A percentile compares a stretch with the other conserved stretches of the same genome.
Evolutionary conservation across 495 filamentous ascomycete species (phyloP).

Genomic region (Neurospora africana): DNA sequence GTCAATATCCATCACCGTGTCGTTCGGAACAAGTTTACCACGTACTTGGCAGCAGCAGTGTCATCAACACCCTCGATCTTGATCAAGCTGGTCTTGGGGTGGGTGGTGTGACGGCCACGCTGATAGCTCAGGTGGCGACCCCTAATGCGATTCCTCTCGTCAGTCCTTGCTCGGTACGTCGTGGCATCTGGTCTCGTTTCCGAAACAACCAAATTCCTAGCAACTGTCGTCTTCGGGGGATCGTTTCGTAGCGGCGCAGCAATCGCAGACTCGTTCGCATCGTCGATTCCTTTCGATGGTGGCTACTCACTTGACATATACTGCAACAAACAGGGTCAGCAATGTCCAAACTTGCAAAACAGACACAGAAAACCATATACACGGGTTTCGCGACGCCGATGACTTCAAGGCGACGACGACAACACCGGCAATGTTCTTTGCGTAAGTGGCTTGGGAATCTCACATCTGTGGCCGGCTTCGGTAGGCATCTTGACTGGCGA

Average conservation of each 20-base stretch:
- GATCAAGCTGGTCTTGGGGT: conserved; percentile 78
- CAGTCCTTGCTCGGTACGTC: conserved; percentile 16
- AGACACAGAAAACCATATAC: background rate
- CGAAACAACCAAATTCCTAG: background rate
- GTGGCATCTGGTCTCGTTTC: conserved; percentile 17
- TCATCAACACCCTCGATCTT: conserved; percentile 95
- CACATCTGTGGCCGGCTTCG: conserved; percentile 75
- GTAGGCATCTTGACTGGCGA: conserved; percentile 62
- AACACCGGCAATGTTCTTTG: background rate
- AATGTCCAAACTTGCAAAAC: conserved; percentile 1
- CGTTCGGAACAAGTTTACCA: conserved; percentile 12
- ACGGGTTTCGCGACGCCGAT: conserved; percentile 2
- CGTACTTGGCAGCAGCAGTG: conserved; percentile 71
- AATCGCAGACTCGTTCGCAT: background rate
- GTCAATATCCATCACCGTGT: conserved; percentile 17
- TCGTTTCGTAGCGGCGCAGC: background rate
- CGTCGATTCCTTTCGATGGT: conserved; percentile 16
- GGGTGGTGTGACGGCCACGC: conserved; percentile 73
- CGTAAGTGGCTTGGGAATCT: conserved; percentile 32
- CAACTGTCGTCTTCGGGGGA: background rate
- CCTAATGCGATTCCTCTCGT: conserved; percentile 41
- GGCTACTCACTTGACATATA: conserved; percentile 84
- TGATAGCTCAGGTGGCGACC: conserved; percentile 91
- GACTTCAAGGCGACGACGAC: conserved; percentile 2
- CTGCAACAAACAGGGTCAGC: conserved; percentile 39